A percentile compares a stretch with the other conserved stretches of the same genome.
These are phyloP conservation scores for Arabidopsis suecica DNA, from an alignment of 345 rosid species.

Conservation along the genomic window DNA sequence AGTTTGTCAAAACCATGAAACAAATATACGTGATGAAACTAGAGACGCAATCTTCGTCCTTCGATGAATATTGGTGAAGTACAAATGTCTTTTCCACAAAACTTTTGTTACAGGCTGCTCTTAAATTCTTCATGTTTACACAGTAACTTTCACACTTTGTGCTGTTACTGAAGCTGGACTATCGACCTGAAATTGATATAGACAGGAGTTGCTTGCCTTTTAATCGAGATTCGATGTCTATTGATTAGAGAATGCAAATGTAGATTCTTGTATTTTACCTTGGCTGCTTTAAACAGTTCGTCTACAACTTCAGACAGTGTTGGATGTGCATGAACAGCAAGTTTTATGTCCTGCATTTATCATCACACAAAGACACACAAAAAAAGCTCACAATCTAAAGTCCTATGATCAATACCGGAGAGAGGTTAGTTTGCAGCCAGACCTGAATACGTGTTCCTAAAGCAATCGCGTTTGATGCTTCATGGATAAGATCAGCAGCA, in stretches of 20 bases:
- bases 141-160: conserved; percentile 38
- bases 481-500: conserved; percentile 96
- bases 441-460: conserved; percentile 81
- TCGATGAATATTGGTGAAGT: conserved; percentile 4
- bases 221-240: neutral
- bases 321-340: conserved; percentile 95
- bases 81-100: conserved; percentile 38
- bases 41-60: conserved; percentile 11
- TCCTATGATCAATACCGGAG: neutral
- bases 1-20: neutral
- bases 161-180: conserved; percentile 28
- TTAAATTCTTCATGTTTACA: conserved; percentile 2
- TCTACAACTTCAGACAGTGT: conserved; percentile 93
- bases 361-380: neutral
- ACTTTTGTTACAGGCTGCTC: conserved; percentile 23
- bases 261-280: conserved; percentile 49
- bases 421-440: neutral
- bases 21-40: conserved; percentile 22
- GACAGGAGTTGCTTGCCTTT: conserved; percentile 2
- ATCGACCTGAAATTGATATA: conserved; percentile 31
- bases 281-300: conserved; percentile 87
- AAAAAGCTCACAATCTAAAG: neutral
- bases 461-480: conserved; percentile 94
- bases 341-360: conserved; percentile 69
- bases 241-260: neutral